Conservation (phyloP, 2,329 filamentous ascomycete genomes). For the Calonectria hongkongensis region DNA sequence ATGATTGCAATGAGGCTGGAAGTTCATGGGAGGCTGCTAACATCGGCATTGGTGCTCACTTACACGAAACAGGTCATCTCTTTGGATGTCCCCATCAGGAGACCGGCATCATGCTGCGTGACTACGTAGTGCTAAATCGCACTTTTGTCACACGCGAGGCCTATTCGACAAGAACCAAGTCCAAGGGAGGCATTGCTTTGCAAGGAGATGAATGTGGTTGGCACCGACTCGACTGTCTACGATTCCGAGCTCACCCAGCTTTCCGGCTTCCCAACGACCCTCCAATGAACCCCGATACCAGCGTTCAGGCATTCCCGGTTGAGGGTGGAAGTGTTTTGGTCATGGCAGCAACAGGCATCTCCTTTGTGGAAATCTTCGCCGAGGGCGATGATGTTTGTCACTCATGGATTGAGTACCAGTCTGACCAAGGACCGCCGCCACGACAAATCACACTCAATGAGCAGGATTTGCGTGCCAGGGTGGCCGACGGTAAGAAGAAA, state of each 20-base stretch:
- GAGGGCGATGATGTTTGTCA: constrained; percentile 89
- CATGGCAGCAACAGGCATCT: constrained; percentile 87
- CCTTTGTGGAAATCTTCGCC: constrained; percentile 87
- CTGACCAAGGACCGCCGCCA: constrained; percentile 77
- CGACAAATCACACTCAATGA: constrained; percentile 86
- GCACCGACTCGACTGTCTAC: constrained; percentile 92
- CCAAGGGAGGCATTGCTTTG: constrained; percentile 84
- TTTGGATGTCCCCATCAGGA: constrained; percentile 94
- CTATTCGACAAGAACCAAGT: constrained; percentile 90
- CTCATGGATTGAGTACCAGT: constrained; percentile 86
- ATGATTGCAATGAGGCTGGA: constrained; percentile 90
- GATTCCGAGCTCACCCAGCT: constrained; percentile 92
- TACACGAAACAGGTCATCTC: constrained; percentile 93
- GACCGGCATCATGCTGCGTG: constrained; percentile 92
- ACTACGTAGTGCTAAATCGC: constrained; percentile 89
- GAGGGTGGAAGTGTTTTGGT: constrained; percentile 85
- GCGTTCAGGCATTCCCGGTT: constrained; percentile 90
- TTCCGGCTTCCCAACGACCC: constrained; percentile 89
- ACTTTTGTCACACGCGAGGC: constrained; percentile 88
- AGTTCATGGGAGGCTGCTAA: constrained; percentile 98
- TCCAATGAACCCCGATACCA: constrained; percentile 78
- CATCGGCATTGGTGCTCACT: constrained; percentile 92
- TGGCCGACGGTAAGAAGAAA: constrained; percentile 84
- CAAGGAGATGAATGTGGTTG: constrained; percentile 90
- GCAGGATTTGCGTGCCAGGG: constrained; percentile 79